Base-by-base conservation (phyloP, 2,329 filamentous ascomycete species). In the Saccharata proteae region DNA sequence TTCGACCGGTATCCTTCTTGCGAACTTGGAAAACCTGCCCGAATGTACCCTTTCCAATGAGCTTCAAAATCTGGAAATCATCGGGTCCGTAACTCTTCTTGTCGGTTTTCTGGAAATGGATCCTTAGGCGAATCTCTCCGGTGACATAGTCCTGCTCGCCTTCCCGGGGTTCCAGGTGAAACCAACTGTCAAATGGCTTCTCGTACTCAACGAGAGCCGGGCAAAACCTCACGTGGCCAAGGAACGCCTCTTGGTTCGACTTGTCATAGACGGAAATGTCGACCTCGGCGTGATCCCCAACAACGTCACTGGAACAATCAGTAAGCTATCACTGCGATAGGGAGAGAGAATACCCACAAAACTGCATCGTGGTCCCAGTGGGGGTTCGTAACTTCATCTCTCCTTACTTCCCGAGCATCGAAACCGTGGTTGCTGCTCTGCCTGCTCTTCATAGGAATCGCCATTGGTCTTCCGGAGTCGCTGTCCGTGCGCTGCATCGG, bases 1-100 rank as follows among this genome's bases (percentile, higher is more conserved):
- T 94, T 26, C 90, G 78, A 47, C 77, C 76, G 1, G 88, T 94
- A 54, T 98, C 90, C 65, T 83, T 90, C 71, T 98, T 98, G 46
- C 84, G 79, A 5, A 98, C 90, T 55, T 98, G 90, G 54, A 96
- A 98, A 2, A 98, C 90, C 55, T 98, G 90, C 1, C 90, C 90
- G 52, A 98, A 98, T 0, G 90, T 98, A 33, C 90, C 90, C 59
- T 96, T 96, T 40, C 90, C 90, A 42, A 98, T 96, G 35, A 98
- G 73, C 55, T 93, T 90, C 39, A 98, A 62, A 31, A 98, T 92
- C 45, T 93, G 78, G 57, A 98, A 98, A 53, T 98, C 90, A 43
- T 84, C 84, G 3, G 90, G 90, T 2, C 90, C 90, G 47, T 88
- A 92, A 40, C 90, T 82, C 55, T 78, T 92, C 64, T 83, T 88